Percentiles rank a stretch among this genome's conserved stretches.
These are phyloP conservation scores for Trametes cingulata DNA, from an alignment of 768 basidiomycete genomes.

Conservation along the genomic window DNA sequence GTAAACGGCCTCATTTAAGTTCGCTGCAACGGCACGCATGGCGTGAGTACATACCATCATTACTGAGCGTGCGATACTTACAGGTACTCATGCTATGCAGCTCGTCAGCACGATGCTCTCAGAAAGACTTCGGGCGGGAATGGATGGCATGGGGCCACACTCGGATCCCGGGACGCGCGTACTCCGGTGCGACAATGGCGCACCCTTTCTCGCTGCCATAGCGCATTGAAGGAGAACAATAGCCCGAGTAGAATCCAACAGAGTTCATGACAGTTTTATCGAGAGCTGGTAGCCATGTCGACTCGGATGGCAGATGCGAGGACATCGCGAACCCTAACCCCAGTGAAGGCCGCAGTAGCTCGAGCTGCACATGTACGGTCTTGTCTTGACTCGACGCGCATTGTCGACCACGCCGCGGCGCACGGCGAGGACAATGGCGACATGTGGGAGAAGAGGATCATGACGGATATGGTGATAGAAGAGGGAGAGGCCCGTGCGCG, in stretches of 20 bases:
- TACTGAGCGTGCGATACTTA: no score
- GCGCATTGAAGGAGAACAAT: not conserved
- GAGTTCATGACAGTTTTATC: not conserved
- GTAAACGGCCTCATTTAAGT: no score
- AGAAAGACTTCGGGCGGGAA: no score
- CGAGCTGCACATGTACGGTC: no score
- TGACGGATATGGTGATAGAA: not conserved
- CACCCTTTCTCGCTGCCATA: not conserved
- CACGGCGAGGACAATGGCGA: not conserved
- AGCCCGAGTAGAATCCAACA: not conserved
- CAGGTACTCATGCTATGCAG: no score
- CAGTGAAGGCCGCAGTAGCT: not conserved
- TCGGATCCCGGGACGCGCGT: not conserved
- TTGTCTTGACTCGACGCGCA: no score
- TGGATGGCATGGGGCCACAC: not conserved
- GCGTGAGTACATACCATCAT: no score
- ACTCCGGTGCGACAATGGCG: not conserved
- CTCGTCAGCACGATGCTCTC: no score
- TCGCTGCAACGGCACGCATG: no score
- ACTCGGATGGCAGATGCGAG: constrained; percentile 12
- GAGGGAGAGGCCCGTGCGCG: constrained; percentile 23
- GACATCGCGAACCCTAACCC: constrained; percentile 16
- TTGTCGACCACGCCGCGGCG: not conserved
- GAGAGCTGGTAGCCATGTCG: constrained; percentile 4
- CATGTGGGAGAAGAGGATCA: not conserved